Conservation (phyloP, 306 rosid genomes). For the Cicer arietinum region DNA sequence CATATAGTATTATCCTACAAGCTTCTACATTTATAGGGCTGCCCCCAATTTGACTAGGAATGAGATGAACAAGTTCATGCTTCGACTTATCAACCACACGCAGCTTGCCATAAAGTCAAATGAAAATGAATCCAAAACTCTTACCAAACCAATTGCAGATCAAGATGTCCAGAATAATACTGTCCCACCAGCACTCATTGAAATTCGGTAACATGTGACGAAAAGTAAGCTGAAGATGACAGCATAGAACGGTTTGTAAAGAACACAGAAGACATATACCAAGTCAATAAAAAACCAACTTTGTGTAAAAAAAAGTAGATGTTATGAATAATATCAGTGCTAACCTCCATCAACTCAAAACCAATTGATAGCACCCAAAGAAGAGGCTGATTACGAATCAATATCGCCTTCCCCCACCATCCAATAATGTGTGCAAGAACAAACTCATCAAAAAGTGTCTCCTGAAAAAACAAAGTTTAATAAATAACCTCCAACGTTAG, state of each 20-base stretch:
- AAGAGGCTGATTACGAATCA: conserved; percentile 98
- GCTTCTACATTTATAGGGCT: conserved; percentile 16
- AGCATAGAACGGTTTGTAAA: conserved; percentile 35
- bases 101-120: conserved; percentile 21
- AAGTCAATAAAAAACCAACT: conserved; percentile 14
- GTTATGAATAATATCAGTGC: conserved; percentile 32
- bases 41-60: not conserved
- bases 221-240: conserved; percentile 78
- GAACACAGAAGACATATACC: conserved; percentile 19
- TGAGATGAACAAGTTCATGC: not conserved
- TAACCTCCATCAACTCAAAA: conserved; percentile 95
- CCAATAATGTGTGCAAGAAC: conserved; percentile 96
- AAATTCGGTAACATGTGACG: conserved; percentile 98
- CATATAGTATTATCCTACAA: not conserved
- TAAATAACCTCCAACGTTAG: conserved; percentile 39
- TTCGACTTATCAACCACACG: conserved; percentile 19
- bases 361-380: conserved; percentile 94
- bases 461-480: conserved; percentile 54
- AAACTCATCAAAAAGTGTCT: conserved; percentile 96
- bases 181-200: conserved; percentile 99
- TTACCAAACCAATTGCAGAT: conserved; percentile 99
- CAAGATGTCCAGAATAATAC: conserved; percentile 91
- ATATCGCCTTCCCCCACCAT: conserved; percentile 99
- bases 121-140: conserved; percentile 35
- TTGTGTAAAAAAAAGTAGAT: conserved; percentile 6